Evolutionary conservation across 371 early-diverging fungal genomes (phyloP).

Genomic region (Lichtheimia ramosa): DNA sequence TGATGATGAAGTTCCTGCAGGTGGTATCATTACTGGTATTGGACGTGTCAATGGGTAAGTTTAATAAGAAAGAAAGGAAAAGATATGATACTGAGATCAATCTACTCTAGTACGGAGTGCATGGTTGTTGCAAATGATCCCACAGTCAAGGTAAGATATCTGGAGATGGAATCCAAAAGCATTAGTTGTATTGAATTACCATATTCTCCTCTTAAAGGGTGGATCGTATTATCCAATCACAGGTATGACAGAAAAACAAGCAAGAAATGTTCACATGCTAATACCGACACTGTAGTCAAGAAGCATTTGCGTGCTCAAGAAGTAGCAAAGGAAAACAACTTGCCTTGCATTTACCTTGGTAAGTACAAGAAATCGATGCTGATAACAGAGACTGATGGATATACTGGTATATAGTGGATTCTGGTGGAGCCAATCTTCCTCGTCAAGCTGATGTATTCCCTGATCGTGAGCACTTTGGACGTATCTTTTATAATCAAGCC

Average conservation of each 20-base stretch:
- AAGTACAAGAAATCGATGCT: conserved; percentile 4
- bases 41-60: conserved; percentile 90
- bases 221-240: conserved; percentile 98
- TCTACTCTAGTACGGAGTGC: conserved; percentile 74
- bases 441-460: conserved; percentile 97
- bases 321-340: conserved; percentile 90
- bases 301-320: conserved; percentile 98
- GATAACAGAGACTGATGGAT: not conserved
- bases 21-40: conserved; percentile 96
- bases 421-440: conserved; percentile 97
- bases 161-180: not conserved
- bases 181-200: not conserved
- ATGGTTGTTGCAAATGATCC: conserved; percentile 97
- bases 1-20: conserved; percentile 87
- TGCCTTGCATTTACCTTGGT: conserved; percentile 96
- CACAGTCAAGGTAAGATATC: conserved; percentile 68
- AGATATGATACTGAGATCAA: not conserved
- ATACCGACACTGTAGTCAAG: conserved; percentile 62
- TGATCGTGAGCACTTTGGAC: conserved; percentile 96
- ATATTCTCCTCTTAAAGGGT: conserved; percentile 62
- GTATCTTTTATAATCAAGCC: conserved; percentile 94
- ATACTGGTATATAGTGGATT: conserved; percentile 70
- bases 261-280: not conserved
- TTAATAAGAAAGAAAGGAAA: not conserved
- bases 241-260: conserved; percentile 28